Conservation (phyloP, 192 early-diverging fungal genomes). For the Phlyctochytrium planicorne region DNA sequence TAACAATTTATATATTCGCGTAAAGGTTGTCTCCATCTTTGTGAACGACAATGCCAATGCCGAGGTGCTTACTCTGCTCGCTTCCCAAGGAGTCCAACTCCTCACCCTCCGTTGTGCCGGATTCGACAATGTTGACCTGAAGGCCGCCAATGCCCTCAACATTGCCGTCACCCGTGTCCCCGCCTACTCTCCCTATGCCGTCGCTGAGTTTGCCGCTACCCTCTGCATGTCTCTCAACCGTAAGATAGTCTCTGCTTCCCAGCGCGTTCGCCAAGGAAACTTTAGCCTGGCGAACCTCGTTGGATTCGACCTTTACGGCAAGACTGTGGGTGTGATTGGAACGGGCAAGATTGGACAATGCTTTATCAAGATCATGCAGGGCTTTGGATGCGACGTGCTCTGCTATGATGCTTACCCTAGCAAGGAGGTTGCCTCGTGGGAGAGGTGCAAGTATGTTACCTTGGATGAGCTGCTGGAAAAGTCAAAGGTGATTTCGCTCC, state of each 20-base stretch:
- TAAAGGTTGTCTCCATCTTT: slow-evolving; percentile 46
- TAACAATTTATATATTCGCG: neutral
- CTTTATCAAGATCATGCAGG: slow-evolving; percentile 45
- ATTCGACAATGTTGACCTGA: slow-evolving; percentile 47
- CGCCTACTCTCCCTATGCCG: slow-evolving; percentile 48
- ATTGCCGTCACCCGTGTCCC: slow-evolving; percentile 47
- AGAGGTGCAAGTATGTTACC: slow-evolving; percentile 31
- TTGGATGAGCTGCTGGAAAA: slow-evolving; percentile 39
- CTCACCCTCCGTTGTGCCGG: slow-evolving; percentile 51
- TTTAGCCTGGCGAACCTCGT: slow-evolving; percentile 45
- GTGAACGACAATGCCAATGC: slow-evolving; percentile 43
- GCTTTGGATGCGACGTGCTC: slow-evolving; percentile 48
- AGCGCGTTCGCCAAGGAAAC: slow-evolving; percentile 31
- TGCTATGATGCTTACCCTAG: slow-evolving; percentile 45
- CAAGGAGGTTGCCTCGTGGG: slow-evolving; percentile 30
- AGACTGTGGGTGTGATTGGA: slow-evolving; percentile 48
- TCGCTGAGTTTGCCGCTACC: slow-evolving; percentile 49
- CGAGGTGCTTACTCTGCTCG: slow-evolving; percentile 28
- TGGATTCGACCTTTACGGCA: slow-evolving; percentile 52
- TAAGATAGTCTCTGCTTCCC: slow-evolving; percentile 38
- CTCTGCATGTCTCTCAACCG: slow-evolving; percentile 43
- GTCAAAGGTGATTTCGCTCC: slow-evolving; percentile 44
- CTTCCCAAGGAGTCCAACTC: slow-evolving; percentile 33
- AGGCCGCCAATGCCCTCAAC: slow-evolving; percentile 21
- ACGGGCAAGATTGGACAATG: slow-evolving; percentile 49